These are phyloP conservation scores for Brasilioporus rufonigricans DNA, from an alignment of 768 basidiomycete species.

Conservation along the genomic window DNA sequence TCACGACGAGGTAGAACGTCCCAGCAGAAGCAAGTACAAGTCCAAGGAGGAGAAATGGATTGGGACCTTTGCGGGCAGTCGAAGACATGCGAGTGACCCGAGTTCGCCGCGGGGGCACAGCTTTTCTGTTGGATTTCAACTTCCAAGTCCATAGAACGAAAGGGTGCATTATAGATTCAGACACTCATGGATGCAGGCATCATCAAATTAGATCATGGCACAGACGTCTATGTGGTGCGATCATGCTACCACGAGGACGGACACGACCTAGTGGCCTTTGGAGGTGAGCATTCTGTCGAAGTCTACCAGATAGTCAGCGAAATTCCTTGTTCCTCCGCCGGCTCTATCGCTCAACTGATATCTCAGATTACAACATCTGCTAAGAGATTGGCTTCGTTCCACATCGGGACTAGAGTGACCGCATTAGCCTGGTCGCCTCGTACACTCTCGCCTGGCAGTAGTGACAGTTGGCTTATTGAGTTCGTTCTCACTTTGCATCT, in stretches of 20 bases:
- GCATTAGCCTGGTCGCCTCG: slow-evolving; percentile 78
- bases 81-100: slow-evolving; percentile 16
- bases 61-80: slow-evolving; percentile 43
- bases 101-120: background rate
- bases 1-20: slow-evolving; percentile 54
- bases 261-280: slow-evolving; percentile 67
- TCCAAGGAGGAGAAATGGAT: slow-evolving; percentile 60
- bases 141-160: background rate
- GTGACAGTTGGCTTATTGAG: slow-evolving; percentile 73
- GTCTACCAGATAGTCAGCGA: slow-evolving; percentile 60
- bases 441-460: slow-evolving; percentile 61
- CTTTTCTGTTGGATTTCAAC: background rate
- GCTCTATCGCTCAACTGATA: slow-evolving; percentile 9
- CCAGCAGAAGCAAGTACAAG: slow-evolving; percentile 56
- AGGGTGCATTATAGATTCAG: background rate
- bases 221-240: slow-evolving; percentile 59
- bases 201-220: slow-evolving; percentile 55
- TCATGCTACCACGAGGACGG: slow-evolving; percentile 64
- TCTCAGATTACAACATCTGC: slow-evolving; percentile 42
- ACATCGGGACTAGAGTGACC: slow-evolving; percentile 68
- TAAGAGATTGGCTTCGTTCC: slow-evolving; percentile 63
- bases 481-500: slow-evolving; percentile 33
- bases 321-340: slow-evolving; percentile 1
- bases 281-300: slow-evolving; percentile 70
- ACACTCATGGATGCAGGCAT: slow-evolving; percentile 43